These are phyloP conservation scores for Myxozyma neglecta DNA, from an alignment of 805 yeast genomes.

Conservation along the genomic window DNA sequence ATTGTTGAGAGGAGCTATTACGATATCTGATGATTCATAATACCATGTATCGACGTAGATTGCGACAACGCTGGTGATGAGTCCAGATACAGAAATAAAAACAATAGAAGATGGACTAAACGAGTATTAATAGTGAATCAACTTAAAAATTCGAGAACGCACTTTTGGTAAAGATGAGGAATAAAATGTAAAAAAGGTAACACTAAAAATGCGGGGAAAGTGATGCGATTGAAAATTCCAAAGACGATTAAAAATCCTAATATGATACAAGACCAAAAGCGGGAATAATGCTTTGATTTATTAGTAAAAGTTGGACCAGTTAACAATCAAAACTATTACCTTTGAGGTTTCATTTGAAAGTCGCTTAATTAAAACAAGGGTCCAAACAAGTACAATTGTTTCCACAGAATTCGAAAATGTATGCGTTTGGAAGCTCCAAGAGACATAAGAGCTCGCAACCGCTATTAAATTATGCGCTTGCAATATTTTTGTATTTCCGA, in stretches of 20 bases:
- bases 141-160: neutral
- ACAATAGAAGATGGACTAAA: conserved; percentile 15
- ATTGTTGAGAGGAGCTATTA: conserved; percentile 77
- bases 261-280: conserved; percentile 25
- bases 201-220: conserved; percentile 73
- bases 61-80: conserved; percentile 8
- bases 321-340: neutral
- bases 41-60: conserved; percentile 25
- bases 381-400: conserved; percentile 49
- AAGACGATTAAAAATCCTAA: conserved; percentile 56
- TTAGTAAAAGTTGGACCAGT: neutral
- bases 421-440: conserved; percentile 79
- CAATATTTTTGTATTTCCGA: conserved; percentile 26
- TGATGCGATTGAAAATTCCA: conserved; percentile 82
- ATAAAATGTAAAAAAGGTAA: conserved; percentile 50
- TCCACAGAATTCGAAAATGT: conserved; percentile 89
- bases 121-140: neutral
- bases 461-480: conserved; percentile 40
- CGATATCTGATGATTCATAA: conserved; percentile 35
- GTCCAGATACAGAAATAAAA: conserved; percentile 11
- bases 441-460: conserved; percentile 61
- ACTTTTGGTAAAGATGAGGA: conserved; percentile 20
- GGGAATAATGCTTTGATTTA: conserved; percentile 1
- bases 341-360: conserved; percentile 23
- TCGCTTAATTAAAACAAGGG: conserved; percentile 50